phyloP scores from a whole-genome alignment of 2,329 filamentous ascomycete genomes.

The Trichophaea hybrida region DNA sequence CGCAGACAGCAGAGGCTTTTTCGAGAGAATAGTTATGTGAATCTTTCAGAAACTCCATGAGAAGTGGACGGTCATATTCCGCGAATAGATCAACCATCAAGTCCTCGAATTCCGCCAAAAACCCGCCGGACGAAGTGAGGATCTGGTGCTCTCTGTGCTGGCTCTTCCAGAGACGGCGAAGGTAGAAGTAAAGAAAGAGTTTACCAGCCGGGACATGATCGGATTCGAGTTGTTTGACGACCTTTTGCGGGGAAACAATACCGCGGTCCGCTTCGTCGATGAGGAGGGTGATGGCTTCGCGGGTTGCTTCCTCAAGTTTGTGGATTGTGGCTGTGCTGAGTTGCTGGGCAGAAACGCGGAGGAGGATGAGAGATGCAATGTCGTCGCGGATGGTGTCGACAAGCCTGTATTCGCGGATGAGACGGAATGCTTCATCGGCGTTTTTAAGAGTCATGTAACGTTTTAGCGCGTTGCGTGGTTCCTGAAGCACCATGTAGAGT shows the following conservation, averaged over 20 bases:
- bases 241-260: conserved; percentile 60
- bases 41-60: conserved; percentile 76
- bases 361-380: conserved; percentile 71
- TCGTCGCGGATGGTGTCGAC: conserved; percentile 79
- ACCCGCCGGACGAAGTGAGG: conserved; percentile 30
- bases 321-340: conserved; percentile 48
- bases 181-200: conserved; percentile 81
- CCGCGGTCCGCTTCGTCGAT: conserved; percentile 86
- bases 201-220: conserved; percentile 13
- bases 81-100: conserved; percentile 76
- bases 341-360: conserved; percentile 64
- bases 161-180: conserved; percentile 71
- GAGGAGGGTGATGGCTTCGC: conserved; percentile 71
- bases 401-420: conserved; percentile 82
- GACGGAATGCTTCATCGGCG: conserved; percentile 69
- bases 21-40: conserved; percentile 84
- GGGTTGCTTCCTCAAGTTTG: conserved; percentile 65
- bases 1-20: conserved; percentile 64
- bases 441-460: conserved; percentile 87
- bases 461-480: conserved; percentile 67
- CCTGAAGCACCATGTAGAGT: conserved; percentile 67
- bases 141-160: conserved; percentile 47
- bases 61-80: conserved; percentile 58
- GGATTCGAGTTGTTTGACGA: conserved; percentile 60
- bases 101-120: conserved; percentile 80